phyloP scores from a whole-genome alignment of 345 rosid genomes.

The Viola odorata region DNA sequence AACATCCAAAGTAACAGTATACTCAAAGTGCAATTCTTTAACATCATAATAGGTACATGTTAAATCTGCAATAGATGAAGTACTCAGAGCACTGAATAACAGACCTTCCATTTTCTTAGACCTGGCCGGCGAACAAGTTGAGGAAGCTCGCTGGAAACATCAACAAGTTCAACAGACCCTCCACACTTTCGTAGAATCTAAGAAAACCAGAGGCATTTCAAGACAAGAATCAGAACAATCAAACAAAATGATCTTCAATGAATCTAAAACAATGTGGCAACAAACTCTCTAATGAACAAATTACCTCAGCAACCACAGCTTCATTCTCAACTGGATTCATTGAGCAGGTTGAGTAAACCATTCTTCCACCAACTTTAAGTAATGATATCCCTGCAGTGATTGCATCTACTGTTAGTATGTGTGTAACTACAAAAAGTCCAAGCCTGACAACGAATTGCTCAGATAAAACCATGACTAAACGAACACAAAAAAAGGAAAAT shows the following conservation, averaged over 20 bases:
- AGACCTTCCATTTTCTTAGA: slow-evolving; percentile 84
- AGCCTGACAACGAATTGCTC: no score
- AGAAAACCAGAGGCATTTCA: background rate
- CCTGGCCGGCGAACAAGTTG: slow-evolving; percentile 83
- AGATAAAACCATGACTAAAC: no score
- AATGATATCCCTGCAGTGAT: slow-evolving; percentile 54
- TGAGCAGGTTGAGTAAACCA: slow-evolving; percentile 98
- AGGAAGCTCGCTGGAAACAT: slow-evolving; percentile 74
- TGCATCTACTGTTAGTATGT: background rate
- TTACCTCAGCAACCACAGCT: slow-evolving; percentile 97
- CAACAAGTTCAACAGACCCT: slow-evolving; percentile 77
- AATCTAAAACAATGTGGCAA: no score
- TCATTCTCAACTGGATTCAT: slow-evolving; percentile 97
- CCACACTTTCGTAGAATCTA: slow-evolving; percentile 77
- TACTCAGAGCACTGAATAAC: slow-evolving; percentile 9
- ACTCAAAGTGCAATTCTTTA: background rate
- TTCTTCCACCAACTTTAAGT: slow-evolving; percentile 92
- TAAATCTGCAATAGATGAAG: background rate
- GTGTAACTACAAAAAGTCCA: no score
- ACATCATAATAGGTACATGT: background rate
- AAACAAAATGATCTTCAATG: background rate
- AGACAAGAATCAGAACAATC: background rate
- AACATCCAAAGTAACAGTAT: background rate
- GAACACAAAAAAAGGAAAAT: no score
- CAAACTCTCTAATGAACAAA: background rate